A percentile compares a stretch with the other conserved stretches of the same genome.
These are phyloP conservation scores for Arabidopsis suecica DNA, from an alignment of 345 rosid genomes.

Conservation along the genomic window DNA sequence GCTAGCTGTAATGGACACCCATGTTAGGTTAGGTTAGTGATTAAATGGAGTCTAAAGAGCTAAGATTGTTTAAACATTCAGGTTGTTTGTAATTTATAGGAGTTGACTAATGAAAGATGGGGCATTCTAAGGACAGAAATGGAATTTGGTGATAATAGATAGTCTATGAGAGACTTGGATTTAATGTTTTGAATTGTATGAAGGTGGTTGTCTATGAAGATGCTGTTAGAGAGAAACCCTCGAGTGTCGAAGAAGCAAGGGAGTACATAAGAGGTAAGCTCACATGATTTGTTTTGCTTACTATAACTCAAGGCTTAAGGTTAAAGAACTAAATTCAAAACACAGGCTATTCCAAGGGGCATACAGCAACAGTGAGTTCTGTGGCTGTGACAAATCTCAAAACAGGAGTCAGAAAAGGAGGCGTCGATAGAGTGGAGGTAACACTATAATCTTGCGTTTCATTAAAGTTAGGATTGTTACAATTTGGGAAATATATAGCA, in stretches of 20 bases:
- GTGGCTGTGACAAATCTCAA: conserved; percentile 80
- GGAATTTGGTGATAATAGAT: conserved; percentile 36
- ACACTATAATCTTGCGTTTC: not conserved
- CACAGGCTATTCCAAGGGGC: conserved; percentile 77
- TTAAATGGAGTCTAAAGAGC: not conserved
- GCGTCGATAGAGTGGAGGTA: conserved; percentile 88
- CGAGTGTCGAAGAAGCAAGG: conserved; percentile 71
- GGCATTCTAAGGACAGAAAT: conserved; percentile 13
- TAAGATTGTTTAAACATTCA: not conserved
- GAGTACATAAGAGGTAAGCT: conserved; percentile 69
- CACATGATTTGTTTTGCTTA: conserved; percentile 11
- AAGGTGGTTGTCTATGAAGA: conserved; percentile 93
- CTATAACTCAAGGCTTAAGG: not conserved
- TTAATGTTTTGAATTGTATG: conserved; percentile 22
- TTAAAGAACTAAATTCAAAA: conserved; percentile 15
- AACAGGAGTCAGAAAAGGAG: conserved; percentile 73
- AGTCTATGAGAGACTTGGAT: not conserved
- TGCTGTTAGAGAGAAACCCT: conserved; percentile 82
- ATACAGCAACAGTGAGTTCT: conserved; percentile 81
- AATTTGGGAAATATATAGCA: not conserved
- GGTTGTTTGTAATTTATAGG: conserved; percentile 19
- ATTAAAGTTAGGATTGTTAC: not conserved
- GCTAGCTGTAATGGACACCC: not conserved
- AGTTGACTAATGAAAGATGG: not conserved
- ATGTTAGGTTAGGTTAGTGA: not conserved